Base-by-base conservation (phyloP, 352 stramenopile genomes). In the Globisporangium solare region DNA sequence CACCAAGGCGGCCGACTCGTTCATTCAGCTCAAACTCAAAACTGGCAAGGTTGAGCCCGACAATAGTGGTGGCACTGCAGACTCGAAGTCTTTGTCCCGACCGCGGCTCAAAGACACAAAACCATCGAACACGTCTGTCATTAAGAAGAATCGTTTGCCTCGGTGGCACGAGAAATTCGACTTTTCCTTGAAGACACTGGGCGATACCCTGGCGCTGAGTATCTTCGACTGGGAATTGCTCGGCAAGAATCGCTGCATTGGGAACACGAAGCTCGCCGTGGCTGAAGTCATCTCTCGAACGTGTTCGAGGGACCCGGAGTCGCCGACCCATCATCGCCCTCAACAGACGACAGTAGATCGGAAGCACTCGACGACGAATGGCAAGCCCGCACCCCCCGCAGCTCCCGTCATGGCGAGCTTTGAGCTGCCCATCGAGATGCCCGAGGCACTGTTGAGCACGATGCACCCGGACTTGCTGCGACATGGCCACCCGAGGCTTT, bases 91-190 rank as follows among this genome's bases (percentile, higher is more conserved):
- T 11, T 35, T 10, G 7, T 8, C 39, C n/a, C 39, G 39, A 35
- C 39, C 39, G 7, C 6, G 37, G 18, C 4, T 35, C 15, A 8
- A 47, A 20, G 48, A 20, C 24, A 47, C 32, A 8, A 66, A 60
- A 50, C 42, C 61, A 10, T 59, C 54, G 18, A 90, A 86, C 61
- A 88, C 77, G 49, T 76, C 70, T 7, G 74, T 82, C 43, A 72
- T 74, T 47, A 84, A 79, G 60, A 87, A 82, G 56, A 81, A 75
- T 50, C 74, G 76, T 8, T 79, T 74, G 11, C 78, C 78, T 37
- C 39, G 80, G 54, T 90, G 78, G 76, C 76, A 68, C 41, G 78
- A 88, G 56, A 69, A 55, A 31, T 88, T 89, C 22, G 68, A 86
- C 43, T 73, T 90, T 20, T 54, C 66, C 17, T 41, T 92, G 41